These are phyloP conservation scores for Penicillium brevicompactum DNA, from an alignment of 2,329 filamentous ascomycete genomes.

Conservation along the genomic window DNA sequence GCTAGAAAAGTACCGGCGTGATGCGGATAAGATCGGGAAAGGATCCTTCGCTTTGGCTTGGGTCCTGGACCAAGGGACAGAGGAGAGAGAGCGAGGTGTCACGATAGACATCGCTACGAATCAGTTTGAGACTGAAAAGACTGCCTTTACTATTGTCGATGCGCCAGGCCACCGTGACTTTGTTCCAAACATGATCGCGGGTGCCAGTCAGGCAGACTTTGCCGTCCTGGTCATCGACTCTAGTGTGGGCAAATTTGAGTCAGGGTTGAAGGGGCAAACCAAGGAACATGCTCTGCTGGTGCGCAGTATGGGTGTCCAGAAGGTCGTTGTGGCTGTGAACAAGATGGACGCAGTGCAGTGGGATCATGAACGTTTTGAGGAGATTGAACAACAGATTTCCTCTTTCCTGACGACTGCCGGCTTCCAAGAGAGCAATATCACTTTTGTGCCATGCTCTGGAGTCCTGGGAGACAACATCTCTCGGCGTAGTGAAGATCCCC, in stretches of 20 bases:
- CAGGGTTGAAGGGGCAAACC: slow-evolving; percentile 89
- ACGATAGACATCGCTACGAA: slow-evolving; percentile 97
- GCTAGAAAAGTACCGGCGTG: slow-evolving; percentile 82
- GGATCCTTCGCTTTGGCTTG: slow-evolving; percentile 94
- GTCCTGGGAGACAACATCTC: slow-evolving; percentile 83
- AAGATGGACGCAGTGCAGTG: slow-evolving; percentile 88
- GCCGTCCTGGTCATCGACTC: slow-evolving; percentile 93
- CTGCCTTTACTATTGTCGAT: slow-evolving; percentile 90
- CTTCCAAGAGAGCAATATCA: slow-evolving; percentile 78
- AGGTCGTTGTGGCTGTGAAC: slow-evolving; percentile 88
- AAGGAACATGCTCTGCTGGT: slow-evolving; percentile 89
- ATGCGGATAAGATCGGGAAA: slow-evolving; percentile 90
- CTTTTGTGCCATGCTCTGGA: slow-evolving; percentile 87
- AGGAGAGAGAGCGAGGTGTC: slow-evolving; percentile 86
- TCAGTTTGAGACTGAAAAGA: slow-evolving; percentile 85
- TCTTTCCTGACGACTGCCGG: slow-evolving; percentile 81
- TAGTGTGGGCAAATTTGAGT: slow-evolving; percentile 87
- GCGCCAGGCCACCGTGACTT: slow-evolving; percentile 95
- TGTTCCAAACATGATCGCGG: slow-evolving; percentile 98
- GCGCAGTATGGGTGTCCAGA: slow-evolving; percentile 85
- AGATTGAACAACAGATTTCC: slow-evolving; percentile 80
- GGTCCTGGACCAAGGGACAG: slow-evolving; percentile 90
- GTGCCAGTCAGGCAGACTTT: slow-evolving; percentile 93
- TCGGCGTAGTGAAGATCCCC: slow-evolving; percentile 49
- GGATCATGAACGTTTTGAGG: slow-evolving; percentile 79